Base-by-base conservation (phyloP, 257 asterid species). In the Schizonepeta tenuifolia region DNA sequence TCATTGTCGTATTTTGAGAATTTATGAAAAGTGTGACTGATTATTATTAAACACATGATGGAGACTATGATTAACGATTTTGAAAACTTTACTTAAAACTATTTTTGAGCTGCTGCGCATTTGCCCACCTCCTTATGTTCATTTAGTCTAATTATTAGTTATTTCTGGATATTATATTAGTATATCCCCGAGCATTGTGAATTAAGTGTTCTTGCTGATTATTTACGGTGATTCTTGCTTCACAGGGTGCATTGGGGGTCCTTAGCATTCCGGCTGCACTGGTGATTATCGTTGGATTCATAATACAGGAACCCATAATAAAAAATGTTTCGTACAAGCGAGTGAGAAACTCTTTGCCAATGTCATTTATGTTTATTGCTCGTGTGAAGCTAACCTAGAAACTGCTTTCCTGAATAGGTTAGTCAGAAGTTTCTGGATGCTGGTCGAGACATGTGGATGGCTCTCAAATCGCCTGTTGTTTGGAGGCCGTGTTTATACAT, bases 401-500 rank as follows among this genome's bases (percentile, higher is more conserved):
- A 55, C 47, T 75, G 68, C 10, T 8, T 74, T 54, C 54, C 12
- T 69, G 55, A 61, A 73, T 72, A 92, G 98, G 94, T 87, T 49
- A 87, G 79, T 65, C 83, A 83, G 74, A 93, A 87, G 71, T 80
- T 88, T 79, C 28, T 72, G 21, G 90, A 86, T 81, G 98, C 95
- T 71, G 89, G 88, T 72, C 79, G 82, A 67, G 79, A 89, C 57
- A 87, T 93, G 97, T 93, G 95, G 96, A 81, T 55, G 51, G 91
- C 97, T 67, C 80, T 90, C 49, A 82, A 76, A 82, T 82, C 85
- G 74, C 86, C 88, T 1, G 89, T 75, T 65, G 91, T 93, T 55
- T 93, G 98, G 98, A 82, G 90, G 75, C 98, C 98, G 53, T 93
- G 97, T 78, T 77, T 93, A 70, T 93, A 90, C 81, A 93, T 93